Evolutionary conservation across 805 yeast genomes (phyloP).

Genomic region (Tetrapisispora arboricola): DNA sequence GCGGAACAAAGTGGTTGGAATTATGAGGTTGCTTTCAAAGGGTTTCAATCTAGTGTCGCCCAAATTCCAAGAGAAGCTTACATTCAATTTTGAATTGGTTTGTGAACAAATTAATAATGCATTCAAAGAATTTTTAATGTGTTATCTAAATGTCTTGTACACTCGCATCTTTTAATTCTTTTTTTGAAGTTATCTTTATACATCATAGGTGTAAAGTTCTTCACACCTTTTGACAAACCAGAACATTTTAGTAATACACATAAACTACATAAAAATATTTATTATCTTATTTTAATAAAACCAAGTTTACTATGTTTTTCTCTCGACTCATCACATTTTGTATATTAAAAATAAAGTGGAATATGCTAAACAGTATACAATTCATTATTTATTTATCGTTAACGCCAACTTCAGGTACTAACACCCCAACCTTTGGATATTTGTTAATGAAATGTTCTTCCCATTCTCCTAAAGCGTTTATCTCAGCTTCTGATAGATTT

Average conservation of each 20-base stretch:
- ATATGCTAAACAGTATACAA: too few species aligned
- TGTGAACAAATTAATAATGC: background rate
- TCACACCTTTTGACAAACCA: too few species aligned
- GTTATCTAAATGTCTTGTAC: background rate
- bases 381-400: constrained; percentile 6
- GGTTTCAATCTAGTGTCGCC: constrained; percentile 59
- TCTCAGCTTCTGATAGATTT: constrained; percentile 52
- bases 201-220: too few species aligned
- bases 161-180: background rate
- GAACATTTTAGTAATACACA: too few species aligned
- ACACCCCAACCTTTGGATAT: constrained; percentile 70
- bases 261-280: too few species aligned
- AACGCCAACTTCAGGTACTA: constrained; percentile 37
- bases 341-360: too few species aligned
- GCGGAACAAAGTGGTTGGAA: constrained; percentile 86
- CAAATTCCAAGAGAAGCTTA: constrained; percentile 53
- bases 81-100: constrained; percentile 11
- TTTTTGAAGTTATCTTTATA: background rate
- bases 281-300: too few species aligned
- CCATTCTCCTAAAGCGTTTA: constrained; percentile 72
- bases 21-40: constrained; percentile 53
- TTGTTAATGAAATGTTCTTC: constrained; percentile 69
- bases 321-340: too few species aligned
- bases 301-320: too few species aligned
- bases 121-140: background rate